These are phyloP conservation scores for Penstemon eatonii DNA, from an alignment of 257 asterid genomes.

Conservation along the genomic window DNA sequence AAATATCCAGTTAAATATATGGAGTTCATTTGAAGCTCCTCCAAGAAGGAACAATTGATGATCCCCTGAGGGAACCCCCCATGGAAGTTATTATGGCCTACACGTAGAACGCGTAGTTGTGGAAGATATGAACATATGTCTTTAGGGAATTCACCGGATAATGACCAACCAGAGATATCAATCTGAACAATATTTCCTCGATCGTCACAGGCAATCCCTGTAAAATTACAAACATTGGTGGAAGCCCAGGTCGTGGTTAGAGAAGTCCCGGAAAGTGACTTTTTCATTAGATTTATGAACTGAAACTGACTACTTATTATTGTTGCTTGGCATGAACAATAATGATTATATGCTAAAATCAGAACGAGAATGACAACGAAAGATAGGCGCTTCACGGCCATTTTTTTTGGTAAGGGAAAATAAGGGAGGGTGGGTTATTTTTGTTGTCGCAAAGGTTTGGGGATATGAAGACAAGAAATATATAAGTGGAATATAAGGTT, in stretches of 20 bases:
- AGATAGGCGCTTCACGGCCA: slow-evolving; percentile 39
- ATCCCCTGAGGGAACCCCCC: slow-evolving; percentile 59
- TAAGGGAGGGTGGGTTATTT: slow-evolving; percentile 11
- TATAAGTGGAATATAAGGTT: slow-evolving; percentile 48
- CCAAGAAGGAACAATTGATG: slow-evolving; percentile 53
- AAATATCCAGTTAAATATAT: slow-evolving; percentile 46
- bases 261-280: slow-evolving; percentile 42
- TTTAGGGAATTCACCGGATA: slow-evolving; percentile 62
- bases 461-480: slow-evolving; percentile 43
- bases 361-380: slow-evolving; percentile 27
- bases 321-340: slow-evolving; percentile 29
- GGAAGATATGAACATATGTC: slow-evolving; percentile 68
- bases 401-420: slow-evolving; percentile 10
- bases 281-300: slow-evolving; percentile 52
- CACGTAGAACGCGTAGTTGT: slow-evolving; percentile 44
- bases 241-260: slow-evolving; percentile 53
- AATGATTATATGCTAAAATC: slow-evolving; percentile 21
- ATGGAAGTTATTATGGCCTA: slow-evolving; percentile 48
- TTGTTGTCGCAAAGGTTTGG: slow-evolving; percentile 34
- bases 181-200: slow-evolving; percentile 43
- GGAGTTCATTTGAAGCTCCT: slow-evolving; percentile 54
- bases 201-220: slow-evolving; percentile 64
- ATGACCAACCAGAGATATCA: slow-evolving; percentile 63
- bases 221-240: slow-evolving; percentile 44
- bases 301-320: slow-evolving; percentile 33